phyloP scores from a whole-genome alignment of 169 alveolate genomes.

The Plasmodium coatneyi region DNA sequence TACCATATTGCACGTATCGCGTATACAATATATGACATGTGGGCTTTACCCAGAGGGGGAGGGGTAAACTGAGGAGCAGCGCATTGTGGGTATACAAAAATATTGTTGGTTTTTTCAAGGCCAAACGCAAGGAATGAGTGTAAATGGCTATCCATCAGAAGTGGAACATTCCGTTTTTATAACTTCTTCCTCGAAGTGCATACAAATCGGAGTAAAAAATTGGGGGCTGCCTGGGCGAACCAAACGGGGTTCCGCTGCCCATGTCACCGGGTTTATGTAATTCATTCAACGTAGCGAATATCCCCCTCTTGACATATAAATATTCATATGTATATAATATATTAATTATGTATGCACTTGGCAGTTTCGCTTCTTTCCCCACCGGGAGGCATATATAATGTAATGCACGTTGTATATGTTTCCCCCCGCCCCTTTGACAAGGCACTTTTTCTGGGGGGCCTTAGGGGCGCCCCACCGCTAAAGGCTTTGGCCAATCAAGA shows the following conservation, averaged over 20 bases:
- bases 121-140: neutral
- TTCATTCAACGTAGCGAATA: neutral
- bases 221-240: neutral
- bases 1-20: neutral
- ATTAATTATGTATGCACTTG: neutral
- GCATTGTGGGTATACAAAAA: neutral
- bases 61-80: neutral
- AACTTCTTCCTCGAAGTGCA: neutral
- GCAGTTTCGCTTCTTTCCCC: neutral
- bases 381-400: neutral
- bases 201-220: neutral
- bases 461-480: neutral
- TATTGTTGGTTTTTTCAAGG: neutral
- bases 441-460: too few relatives aligned
- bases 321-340: too few relatives aligned
- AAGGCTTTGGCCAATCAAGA: neutral
- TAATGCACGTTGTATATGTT: neutral
- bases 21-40: neutral
- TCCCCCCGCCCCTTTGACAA: neutral
- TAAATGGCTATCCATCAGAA: neutral
- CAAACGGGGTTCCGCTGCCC: neutral
- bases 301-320: neutral
- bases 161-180: neutral
- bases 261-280: neutral
- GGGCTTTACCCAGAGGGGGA: neutral